Evolutionary conservation across 2,329 filamentous ascomycete species (phyloP).

Genomic region (Ploettnerulaceae sp.): DNA sequence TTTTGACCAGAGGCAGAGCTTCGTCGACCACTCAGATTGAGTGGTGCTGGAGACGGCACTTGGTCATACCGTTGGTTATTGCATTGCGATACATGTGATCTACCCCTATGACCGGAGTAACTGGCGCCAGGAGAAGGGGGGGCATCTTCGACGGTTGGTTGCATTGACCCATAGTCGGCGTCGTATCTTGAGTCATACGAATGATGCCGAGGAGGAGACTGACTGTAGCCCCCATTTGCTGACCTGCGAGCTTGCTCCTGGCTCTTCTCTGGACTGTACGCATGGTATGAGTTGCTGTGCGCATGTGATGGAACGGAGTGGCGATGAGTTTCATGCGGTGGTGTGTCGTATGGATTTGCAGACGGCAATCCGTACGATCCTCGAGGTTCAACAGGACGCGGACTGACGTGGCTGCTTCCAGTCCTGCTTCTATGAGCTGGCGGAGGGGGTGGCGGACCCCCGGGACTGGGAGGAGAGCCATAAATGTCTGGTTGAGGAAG

Average conservation of each 20-base stretch:
- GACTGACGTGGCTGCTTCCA: slow-evolving; percentile 23
- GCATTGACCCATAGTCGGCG: slow-evolving; percentile 40
- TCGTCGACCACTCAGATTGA: slow-evolving; percentile 29
- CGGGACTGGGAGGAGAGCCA: slow-evolving; percentile 31
- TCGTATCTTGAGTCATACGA: slow-evolving; percentile 35
- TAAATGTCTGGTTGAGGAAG: slow-evolving; percentile 28
- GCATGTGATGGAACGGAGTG: slow-evolving; percentile 27
- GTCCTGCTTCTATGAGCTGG: slow-evolving; percentile 31
- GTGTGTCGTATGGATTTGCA: slow-evolving; percentile 20
- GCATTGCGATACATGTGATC: slow-evolving; percentile 21
- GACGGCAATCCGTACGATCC: slow-evolving; percentile 25
- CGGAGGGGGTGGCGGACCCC: slow-evolving; percentile 33
- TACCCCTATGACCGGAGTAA: slow-evolving; percentile 18
- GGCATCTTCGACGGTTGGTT: slow-evolving; percentile 43
- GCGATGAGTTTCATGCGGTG: slow-evolving; percentile 23
- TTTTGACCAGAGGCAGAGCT: slow-evolving; percentile 26
- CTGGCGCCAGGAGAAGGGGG: slow-evolving; percentile 29
- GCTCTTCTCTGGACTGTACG: slow-evolving; percentile 26
- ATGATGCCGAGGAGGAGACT: slow-evolving; percentile 33
- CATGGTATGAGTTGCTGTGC: slow-evolving; percentile 28
- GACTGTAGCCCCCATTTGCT: slow-evolving; percentile 24
- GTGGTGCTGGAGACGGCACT: slow-evolving; percentile 30
- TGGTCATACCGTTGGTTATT: slow-evolving; percentile 29
- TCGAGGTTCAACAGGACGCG: slow-evolving; percentile 21
- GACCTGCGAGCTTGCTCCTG: slow-evolving; percentile 27